phyloP scores from a whole-genome alignment of 1,284 basidiomycete genomes.

The Thecaphora thlaspeos region DNA sequence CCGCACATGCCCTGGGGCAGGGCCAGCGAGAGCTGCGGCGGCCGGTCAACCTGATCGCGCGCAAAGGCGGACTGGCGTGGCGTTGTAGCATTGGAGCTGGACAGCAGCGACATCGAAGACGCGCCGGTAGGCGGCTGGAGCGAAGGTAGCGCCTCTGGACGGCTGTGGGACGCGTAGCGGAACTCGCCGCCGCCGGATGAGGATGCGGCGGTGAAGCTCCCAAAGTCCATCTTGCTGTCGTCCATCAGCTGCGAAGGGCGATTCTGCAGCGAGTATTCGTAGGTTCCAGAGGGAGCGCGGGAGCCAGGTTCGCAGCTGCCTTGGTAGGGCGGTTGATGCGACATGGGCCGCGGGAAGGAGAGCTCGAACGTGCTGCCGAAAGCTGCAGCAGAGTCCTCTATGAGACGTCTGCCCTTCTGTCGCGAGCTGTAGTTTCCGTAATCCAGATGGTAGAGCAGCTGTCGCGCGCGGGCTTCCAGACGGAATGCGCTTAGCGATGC shows the following conservation, averaged over 20 bases:
- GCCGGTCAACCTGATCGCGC: slow-evolving; percentile 14
- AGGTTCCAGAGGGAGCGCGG: too few species aligned
- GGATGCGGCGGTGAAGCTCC: background rate
- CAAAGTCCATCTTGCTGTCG: background rate
- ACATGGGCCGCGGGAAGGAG: too few species aligned
- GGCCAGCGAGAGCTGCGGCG: background rate
- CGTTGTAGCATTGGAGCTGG: slow-evolving; percentile 17
- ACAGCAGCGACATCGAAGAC: slow-evolving; percentile 6
- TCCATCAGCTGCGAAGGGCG: background rate
- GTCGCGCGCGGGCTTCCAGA: too few species aligned
- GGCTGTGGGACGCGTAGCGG: slow-evolving; percentile 7
- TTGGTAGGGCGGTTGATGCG: too few species aligned
- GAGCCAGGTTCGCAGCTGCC: too few species aligned
- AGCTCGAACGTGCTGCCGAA: too few species aligned
- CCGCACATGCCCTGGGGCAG: background rate
- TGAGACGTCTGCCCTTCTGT: too few species aligned
- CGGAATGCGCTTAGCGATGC: too few species aligned
- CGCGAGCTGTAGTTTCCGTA: too few species aligned
- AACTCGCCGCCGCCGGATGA: background rate
- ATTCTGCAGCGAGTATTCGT: too few species aligned
- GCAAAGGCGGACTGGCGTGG: slow-evolving; percentile 20
- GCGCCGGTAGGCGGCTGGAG: slow-evolving; percentile 5
- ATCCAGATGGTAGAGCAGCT: too few species aligned
- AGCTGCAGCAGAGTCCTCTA: too few species aligned
- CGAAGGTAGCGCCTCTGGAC: slow-evolving; percentile 15